These are phyloP conservation scores for Leccinellum rugosiceps DNA, from an alignment of 768 basidiomycete species.

Conservation along the genomic window DNA sequence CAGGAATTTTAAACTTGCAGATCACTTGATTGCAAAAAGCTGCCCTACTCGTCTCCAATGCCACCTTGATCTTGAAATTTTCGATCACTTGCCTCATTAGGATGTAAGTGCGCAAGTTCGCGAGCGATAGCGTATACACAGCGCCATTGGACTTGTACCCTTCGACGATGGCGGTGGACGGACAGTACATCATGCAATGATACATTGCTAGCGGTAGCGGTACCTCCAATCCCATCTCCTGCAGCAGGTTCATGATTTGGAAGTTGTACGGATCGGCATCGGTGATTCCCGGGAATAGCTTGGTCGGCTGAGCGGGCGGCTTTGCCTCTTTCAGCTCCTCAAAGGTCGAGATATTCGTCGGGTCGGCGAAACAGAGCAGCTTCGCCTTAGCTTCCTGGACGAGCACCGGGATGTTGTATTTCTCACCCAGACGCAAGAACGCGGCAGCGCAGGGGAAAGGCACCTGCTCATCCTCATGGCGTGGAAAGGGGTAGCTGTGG, in stretches of 20 bases:
- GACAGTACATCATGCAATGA: not conserved
- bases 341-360: not conserved
- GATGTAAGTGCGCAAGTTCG: conserved; percentile 7
- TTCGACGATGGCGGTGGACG: not conserved
- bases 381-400: conserved; percentile 5
- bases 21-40: rapidly evolving
- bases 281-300: not conserved
- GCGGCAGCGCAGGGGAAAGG: not conserved
- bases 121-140: not conserved
- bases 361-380: not conserved
- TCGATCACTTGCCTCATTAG: conserved; percentile 4
- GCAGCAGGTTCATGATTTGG: conserved; percentile 15
- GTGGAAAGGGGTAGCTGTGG: not conserved
- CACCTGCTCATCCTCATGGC: not conserved
- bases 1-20: not conserved
- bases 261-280: conserved; percentile 13
- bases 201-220: conserved; percentile 10
- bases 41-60: not conserved
- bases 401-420: conserved; percentile 13
- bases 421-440: conserved; percentile 17
- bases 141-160: conserved; percentile 3
- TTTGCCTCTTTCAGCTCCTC: not conserved
- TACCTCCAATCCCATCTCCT: not conserved
- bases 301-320: not conserved
- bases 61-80: not conserved